phyloP scores from a whole-genome alignment of 192 early-diverging fungal genomes.

The Coemansia pectinata region DNA sequence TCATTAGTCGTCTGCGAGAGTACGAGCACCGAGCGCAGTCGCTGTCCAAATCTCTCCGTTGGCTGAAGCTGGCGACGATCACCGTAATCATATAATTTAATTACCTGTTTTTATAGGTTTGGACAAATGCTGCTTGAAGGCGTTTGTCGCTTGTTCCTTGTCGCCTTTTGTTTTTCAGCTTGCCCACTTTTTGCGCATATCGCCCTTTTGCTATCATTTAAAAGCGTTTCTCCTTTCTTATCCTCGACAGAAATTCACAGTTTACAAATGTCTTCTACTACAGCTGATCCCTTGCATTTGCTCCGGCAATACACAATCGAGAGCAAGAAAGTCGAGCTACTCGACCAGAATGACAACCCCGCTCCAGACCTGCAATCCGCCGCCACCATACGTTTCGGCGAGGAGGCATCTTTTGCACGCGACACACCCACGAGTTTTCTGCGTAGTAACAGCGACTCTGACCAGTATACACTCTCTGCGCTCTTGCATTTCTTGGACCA shows the following conservation, averaged over 20 bases:
- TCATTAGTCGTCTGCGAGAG: neutral
- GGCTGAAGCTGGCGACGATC: too few species aligned
- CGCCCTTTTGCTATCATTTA: too few species aligned
- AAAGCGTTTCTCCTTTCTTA: neutral
- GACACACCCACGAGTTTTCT: slow-evolving; percentile 59
- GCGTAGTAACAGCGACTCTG: slow-evolving; percentile 58
- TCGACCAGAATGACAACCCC: slow-evolving; percentile 45
- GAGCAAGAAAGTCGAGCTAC: slow-evolving; percentile 57
- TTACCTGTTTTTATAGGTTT: too few species aligned
- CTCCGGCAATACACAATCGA: slow-evolving; percentile 63
- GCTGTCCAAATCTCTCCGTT: too few species aligned
- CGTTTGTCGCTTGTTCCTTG: too few species aligned
- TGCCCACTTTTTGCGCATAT: too few species aligned
- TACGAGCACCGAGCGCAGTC: too few species aligned
- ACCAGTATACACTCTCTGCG: slow-evolving; percentile 69
- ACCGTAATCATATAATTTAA: too few species aligned
- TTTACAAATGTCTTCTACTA: neutral
- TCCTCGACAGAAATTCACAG: neutral
- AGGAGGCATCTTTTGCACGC: slow-evolving; percentile 59
- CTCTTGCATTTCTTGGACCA: slow-evolving; percentile 72
- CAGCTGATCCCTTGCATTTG: slow-evolving; percentile 57
- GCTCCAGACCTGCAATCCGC: slow-evolving; percentile 53
- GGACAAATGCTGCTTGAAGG: too few species aligned
- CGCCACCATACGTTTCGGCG: slow-evolving; percentile 58
- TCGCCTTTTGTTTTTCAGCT: too few species aligned